These are phyloP conservation scores for Hansenula sp. DNA, from an alignment of 1,139 yeast species.

Conservation along the genomic window DNA sequence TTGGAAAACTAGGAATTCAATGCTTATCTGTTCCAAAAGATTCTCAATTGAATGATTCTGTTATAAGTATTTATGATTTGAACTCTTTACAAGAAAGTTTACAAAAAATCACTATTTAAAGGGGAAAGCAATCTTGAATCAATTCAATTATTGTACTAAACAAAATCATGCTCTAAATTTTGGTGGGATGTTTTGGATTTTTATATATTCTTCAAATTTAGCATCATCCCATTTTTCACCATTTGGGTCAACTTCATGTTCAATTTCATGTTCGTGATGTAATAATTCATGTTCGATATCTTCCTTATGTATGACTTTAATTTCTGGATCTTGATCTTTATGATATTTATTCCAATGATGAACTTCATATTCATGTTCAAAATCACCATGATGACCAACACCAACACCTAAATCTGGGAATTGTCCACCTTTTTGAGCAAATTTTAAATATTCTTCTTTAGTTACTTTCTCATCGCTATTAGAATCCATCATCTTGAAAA, in stretches of 20 bases:
- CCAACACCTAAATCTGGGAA: constrained; percentile 94
- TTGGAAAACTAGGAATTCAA: constrained; percentile 38
- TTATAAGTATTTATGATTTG: constrained; percentile 30
- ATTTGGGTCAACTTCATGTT: constrained; percentile 57
- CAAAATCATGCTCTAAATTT: constrained; percentile 29
- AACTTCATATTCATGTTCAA: constrained; percentile 87
- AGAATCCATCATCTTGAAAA: constrained; percentile 60
- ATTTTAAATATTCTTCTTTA: constrained; percentile 70
- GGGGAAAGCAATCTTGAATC: too few species aligned
- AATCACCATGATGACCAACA: constrained; percentile 96
- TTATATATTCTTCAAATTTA: constrained; percentile 33
- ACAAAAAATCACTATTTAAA: too few species aligned
- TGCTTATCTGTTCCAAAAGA: constrained; percentile 40
- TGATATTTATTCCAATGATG: constrained; percentile 95
- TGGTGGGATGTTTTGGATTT: constrained; percentile 30
- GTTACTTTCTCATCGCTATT: constrained; percentile 64
- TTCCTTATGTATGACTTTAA: constrained; percentile 74
- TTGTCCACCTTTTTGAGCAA: constrained; percentile 57
- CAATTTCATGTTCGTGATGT: constrained; percentile 85
- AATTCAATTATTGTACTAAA: background rate
- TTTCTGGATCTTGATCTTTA: constrained; percentile 77
- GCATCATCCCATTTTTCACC: constrained; percentile 34
- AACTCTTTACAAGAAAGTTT: constrained; percentile 34
- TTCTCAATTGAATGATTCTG: constrained; percentile 3
- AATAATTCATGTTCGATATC: constrained; percentile 86